Evolutionary conservation across 2,329 filamentous ascomycete species (phyloP), one percentile per base, ranked within the genome.

Genomic region (Diplocarpon mali): DNA sequence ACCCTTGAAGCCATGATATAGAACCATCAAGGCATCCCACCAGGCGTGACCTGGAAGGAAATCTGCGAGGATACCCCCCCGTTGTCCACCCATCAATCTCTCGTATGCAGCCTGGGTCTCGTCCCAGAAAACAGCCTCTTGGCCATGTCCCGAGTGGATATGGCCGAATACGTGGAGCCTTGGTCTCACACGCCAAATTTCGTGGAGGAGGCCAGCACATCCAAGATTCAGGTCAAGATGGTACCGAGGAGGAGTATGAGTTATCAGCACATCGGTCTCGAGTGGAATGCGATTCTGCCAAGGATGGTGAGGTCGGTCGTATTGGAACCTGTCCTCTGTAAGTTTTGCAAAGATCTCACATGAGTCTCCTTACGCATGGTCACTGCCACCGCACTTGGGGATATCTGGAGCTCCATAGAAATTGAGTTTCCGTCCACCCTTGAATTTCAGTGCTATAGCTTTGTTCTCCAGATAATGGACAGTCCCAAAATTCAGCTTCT

Each of bases 341-440:
- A 53, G 46, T 27, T 40, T 36, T 29, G 16, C 15, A 6, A 24
- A 24, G 20, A 24, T 24, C 20, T 24, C 20, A 7, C 7, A 24
- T 24, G 7, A 24, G 20, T 24, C 20, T 24, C 20, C 20, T 24
- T 24, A 71, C 65, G 76, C 87, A 66, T 85, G 82, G 17, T 81
- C 73, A 9, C 68, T 65, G 35, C 78, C 77, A n/a, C 85, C 83
- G 58, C 85, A 84, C 42, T 72, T 69, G 1, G 88, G 88, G 53
- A 94, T 80, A 55, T 89, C 81, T 1, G 87, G 85, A 0, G 81
- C 81, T 9, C 90, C 90, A 65, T 87, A 94, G 49, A 96, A 67
- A 41, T 73, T 80, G 45, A 92, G 64, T 16, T 67, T 69, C 41
- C 83, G 72, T 4, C 70, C 69, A 14, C 68, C 70, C 40, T 70